Conservation (phyloP, 257 asterid species). For the Petrea volubilis region DNA sequence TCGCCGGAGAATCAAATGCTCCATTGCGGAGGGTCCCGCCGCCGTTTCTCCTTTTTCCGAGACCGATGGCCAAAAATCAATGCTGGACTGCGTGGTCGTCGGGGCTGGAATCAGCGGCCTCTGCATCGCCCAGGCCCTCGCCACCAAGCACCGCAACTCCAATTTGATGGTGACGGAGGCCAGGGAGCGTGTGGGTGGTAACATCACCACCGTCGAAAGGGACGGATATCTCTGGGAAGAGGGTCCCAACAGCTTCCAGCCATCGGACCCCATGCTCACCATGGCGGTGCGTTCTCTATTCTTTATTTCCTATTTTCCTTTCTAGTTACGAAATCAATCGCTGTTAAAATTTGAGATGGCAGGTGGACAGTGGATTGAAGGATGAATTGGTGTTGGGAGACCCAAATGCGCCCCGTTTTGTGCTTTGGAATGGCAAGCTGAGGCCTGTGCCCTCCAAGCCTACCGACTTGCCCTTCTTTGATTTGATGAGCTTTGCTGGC, state of each 20-base stretch:
- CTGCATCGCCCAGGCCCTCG: conserved; percentile 78
- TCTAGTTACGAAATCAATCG: not conserved
- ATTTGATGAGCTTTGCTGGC: conserved; percentile 82
- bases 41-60: conserved; percentile 40
- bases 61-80: conserved; percentile 19
- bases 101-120: conserved; percentile 96
- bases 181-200: conserved; percentile 88
- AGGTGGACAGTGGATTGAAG: conserved; percentile 83
- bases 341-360: conserved; percentile 13
- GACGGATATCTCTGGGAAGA: conserved; percentile 99
- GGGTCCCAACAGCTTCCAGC: conserved; percentile 99
- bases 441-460: conserved; percentile 84
- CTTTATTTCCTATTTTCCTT: not conserved
- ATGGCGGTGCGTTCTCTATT: conserved; percentile 52
- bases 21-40: conserved; percentile 51
- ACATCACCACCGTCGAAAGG: conserved; percentile 77
- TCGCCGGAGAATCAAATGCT: conserved; percentile 45
- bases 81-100: conserved; percentile 79
- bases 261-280: conserved; percentile 86
- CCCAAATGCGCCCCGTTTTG: conserved; percentile 91
- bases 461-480: conserved; percentile 80
- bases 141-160: conserved; percentile 57
- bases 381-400: conserved; percentile 93
- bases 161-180: conserved; percentile 84
- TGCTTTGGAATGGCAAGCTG: conserved; percentile 86